These are phyloP conservation scores for Xylaria scruposa DNA, from an alignment of 495 filamentous ascomycete genomes.

Conservation along the genomic window DNA sequence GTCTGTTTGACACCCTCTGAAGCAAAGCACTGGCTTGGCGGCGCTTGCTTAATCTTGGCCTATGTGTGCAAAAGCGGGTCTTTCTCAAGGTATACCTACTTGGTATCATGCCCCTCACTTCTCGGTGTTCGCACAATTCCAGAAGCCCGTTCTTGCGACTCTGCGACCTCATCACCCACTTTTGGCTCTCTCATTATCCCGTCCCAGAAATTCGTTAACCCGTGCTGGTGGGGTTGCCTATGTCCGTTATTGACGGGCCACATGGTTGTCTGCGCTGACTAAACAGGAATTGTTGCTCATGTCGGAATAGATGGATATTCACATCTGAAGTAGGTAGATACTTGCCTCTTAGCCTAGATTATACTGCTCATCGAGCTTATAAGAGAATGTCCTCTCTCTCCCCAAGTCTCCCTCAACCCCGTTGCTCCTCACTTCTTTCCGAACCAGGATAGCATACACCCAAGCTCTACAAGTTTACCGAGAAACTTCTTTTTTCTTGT, in stretches of 20 bases:
- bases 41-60: too few species aligned
- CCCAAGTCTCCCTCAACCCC: background rate
- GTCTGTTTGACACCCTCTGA: too few species aligned
- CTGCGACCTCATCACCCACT: background rate
- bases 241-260: slow-evolving; percentile 17
- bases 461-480: background rate
- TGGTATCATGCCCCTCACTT: too few species aligned
- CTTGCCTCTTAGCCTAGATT: background rate
- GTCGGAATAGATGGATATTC: background rate
- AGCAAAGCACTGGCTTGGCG: too few species aligned
- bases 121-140: too few species aligned
- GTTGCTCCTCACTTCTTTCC: background rate
- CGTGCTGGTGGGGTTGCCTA: background rate
- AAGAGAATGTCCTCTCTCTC: slow-evolving; percentile 2
- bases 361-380: background rate
- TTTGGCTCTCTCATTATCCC: background rate
- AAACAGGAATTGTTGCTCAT: background rate
- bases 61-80: too few species aligned
- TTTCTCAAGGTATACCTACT: too few species aligned
- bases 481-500: background rate
- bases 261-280: background rate
- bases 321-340: background rate
- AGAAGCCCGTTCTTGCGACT: too few species aligned
- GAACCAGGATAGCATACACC: background rate
- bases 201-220: slow-evolving; percentile 11